Evolutionary conservation across 306 rosid species (phyloP).

Genomic region (Spatholobus suberectus): DNA sequence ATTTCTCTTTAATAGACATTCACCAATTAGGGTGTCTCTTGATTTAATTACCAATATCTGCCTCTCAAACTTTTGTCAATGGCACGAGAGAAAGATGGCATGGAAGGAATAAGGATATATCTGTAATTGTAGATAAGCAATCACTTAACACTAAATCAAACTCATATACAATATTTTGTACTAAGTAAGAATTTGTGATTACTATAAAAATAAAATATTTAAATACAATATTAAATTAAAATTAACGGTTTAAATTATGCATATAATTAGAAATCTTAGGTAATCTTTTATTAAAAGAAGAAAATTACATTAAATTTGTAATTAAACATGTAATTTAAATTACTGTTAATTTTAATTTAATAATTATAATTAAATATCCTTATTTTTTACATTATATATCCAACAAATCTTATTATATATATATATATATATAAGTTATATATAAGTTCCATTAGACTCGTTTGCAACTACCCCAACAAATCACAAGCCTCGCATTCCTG

Average conservation of each 20-base stretch:
- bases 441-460: constrained; percentile 10
- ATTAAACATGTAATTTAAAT: not conserved
- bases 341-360: not conserved
- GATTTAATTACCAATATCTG: not conserved
- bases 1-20: not conserved
- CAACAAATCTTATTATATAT: too few relatives aligned
- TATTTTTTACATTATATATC: not conserved
- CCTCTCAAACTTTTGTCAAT: not conserved
- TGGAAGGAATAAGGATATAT: constrained; percentile 21
- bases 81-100: not conserved
- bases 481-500: constrained; percentile 8
- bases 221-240: too few relatives aligned
- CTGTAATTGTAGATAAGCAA: constrained; percentile 43
- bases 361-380: not conserved
- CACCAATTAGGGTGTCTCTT: not conserved
- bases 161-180: too few relatives aligned
- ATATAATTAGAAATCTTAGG: not conserved
- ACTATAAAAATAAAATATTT: too few relatives aligned
- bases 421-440: constrained; percentile 37
- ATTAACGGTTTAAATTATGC: not conserved
- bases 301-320: too few relatives aligned
- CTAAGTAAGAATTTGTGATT: not conserved
- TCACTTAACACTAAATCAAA: constrained; percentile 42
- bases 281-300: too few relatives aligned
- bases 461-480: constrained; percentile 32